These are phyloP conservation scores for Primulina eburnea DNA, from an alignment of 257 asterid genomes.

Conservation along the genomic window DNA sequence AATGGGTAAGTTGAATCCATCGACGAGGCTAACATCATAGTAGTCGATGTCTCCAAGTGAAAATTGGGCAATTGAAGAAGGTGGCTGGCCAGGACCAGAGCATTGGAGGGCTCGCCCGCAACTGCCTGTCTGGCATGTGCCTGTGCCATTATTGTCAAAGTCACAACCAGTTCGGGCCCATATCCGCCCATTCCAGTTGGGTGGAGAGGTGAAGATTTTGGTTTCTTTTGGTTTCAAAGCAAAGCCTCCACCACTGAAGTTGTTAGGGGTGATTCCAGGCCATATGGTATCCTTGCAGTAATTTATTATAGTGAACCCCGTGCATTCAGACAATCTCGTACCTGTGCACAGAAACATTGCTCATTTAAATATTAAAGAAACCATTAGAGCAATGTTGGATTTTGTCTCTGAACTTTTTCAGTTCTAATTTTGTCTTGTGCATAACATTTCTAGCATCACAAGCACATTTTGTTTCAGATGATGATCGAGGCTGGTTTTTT, in stretches of 20 bases:
- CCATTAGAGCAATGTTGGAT: too few species aligned
- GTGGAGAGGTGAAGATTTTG: conserved; percentile 47
- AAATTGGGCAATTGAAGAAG: conserved; percentile 61
- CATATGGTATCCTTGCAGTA: conserved; percentile 63
- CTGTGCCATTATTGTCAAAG: conserved; percentile 46
- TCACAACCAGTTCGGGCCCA: conserved; percentile 68
- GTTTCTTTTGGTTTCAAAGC: conserved; percentile 46
- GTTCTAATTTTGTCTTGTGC: neutral
- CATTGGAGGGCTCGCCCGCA: conserved; percentile 49
- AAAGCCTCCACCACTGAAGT: conserved; percentile 49
- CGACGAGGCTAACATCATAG: conserved; percentile 68
- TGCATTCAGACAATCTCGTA: conserved; percentile 27
- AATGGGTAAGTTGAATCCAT: conserved; percentile 66
- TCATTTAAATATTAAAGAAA: neutral
- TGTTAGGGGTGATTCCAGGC: conserved; percentile 61
- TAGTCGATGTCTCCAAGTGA: conserved; percentile 50
- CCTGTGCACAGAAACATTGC: conserved; percentile 26
- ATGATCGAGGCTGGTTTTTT: neutral
- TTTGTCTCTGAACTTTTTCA: neutral
- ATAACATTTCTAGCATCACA: neutral
- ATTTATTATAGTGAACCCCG: conserved; percentile 52
- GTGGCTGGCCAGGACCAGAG: conserved; percentile 46
- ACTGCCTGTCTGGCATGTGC: conserved; percentile 54
- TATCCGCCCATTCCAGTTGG: conserved; percentile 56
- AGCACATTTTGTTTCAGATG: neutral